Evolutionary conservation across 257 asterid species (phyloP).

Genomic region (Phtheirospermum japonicum): DNA sequence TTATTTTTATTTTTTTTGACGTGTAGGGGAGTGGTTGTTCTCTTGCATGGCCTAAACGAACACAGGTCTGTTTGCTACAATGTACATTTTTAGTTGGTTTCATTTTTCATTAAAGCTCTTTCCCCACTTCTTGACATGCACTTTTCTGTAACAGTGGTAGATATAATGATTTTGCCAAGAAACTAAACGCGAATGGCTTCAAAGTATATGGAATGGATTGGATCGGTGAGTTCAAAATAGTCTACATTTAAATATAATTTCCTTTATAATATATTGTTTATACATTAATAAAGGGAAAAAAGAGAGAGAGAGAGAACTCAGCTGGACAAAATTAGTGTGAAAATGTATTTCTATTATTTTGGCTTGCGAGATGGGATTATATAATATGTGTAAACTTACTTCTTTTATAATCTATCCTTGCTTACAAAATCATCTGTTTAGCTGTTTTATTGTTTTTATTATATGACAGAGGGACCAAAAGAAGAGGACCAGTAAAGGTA

Average conservation of each 20-base stretch:
- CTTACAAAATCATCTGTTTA: not conserved
- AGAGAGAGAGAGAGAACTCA: too few species aligned
- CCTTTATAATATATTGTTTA: not conserved
- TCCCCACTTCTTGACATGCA: not conserved
- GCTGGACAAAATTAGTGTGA: not conserved
- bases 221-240: constrained; percentile 58
- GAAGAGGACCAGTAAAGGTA: not conserved
- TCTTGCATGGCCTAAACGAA: constrained; percentile 83
- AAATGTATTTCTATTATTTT: not conserved
- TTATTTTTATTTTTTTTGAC: not conserved
- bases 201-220: constrained; percentile 92
- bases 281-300: too few species aligned
- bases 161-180: constrained; percentile 74
- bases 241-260: not conserved
- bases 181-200: constrained; percentile 67
- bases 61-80: constrained; percentile 57
- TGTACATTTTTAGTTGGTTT: not conserved
- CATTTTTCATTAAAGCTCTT: not conserved
- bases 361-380: not conserved
- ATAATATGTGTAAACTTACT: not conserved
- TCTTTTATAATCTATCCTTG: not conserved
- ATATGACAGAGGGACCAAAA: not conserved
- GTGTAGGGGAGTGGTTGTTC: constrained; percentile 71
- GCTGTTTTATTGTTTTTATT: constrained; percentile 7
- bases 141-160: constrained; percentile 56